Evolutionary conservation across 495 filamentous ascomycete genomes (phyloP).

Genomic region (Sabuloglossum arenarium): DNA sequence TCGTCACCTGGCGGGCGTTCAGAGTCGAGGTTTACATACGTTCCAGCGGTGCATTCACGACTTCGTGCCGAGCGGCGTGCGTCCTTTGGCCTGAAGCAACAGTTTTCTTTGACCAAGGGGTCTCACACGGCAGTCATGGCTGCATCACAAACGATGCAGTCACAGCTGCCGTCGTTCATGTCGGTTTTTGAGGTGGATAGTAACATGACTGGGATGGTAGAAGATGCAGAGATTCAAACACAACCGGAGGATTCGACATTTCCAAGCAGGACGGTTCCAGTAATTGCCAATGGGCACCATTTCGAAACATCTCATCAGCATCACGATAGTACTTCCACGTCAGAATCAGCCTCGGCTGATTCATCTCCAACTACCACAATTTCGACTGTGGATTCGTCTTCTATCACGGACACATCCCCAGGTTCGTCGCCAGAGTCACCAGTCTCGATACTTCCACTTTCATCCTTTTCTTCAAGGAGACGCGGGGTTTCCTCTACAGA

Average conservation of each 20-base stretch:
- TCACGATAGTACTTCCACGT: constrained; percentile 53
- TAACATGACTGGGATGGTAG: neutral
- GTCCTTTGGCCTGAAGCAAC: neutral
- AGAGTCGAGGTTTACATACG: neutral
- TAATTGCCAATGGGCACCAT: neutral
- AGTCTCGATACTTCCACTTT: constrained; percentile 36
- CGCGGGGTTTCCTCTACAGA: neutral
- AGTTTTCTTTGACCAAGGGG: neutral
- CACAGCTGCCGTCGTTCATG: neutral
- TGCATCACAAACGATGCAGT: neutral
- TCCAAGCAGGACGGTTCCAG: neutral
- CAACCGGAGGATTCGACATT: neutral
- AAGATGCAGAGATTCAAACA: neutral
- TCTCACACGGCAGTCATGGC: neutral
- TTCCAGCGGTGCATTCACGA: neutral
- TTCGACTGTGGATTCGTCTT: constrained; percentile 79
- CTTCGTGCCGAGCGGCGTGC: neutral
- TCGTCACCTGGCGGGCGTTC: neutral
- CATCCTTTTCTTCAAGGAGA: constrained; percentile 5
- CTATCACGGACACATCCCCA: constrained; percentile 74
- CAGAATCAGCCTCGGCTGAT: constrained; percentile 56
- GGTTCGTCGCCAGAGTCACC: constrained; percentile 82
- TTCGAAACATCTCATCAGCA: constrained; percentile 20
- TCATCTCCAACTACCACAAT: constrained; percentile 90
- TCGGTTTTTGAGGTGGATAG: constrained; percentile 1